These are phyloP conservation scores for Paracoccidioides brasiliensis DNA, from an alignment of 2,329 filamentous ascomycete genomes.

Conservation along the genomic window DNA sequence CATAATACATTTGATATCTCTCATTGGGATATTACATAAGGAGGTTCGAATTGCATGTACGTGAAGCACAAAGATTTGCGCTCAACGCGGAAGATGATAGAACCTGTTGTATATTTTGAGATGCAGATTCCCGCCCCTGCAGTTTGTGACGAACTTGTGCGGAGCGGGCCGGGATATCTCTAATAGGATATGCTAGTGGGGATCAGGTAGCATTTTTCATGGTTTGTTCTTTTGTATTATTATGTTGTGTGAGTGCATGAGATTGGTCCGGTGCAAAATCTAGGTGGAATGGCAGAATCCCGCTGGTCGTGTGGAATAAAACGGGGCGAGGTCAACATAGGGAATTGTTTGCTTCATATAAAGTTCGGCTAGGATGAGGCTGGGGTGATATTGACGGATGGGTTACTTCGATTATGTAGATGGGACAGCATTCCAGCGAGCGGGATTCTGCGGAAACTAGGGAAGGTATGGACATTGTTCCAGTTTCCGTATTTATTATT, in stretches of 20 bases:
- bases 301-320: too few relatives aligned
- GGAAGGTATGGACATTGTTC: too few relatives aligned
- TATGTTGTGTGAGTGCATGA: too few relatives aligned
- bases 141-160: neutral
- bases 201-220: too few relatives aligned
- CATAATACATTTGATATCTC: too few relatives aligned
- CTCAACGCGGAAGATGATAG: too few relatives aligned
- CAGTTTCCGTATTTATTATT: too few relatives aligned
- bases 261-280: too few relatives aligned
- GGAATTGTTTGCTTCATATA: neutral
- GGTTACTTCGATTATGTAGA: neutral
- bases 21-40: neutral
- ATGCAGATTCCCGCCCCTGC: neutral
- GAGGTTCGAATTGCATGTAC: neutral
- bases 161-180: neutral
- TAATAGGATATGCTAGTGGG: neutral
- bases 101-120: neutral
- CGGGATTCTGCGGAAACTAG: neutral
- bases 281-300: too few relatives aligned
- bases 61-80: neutral
- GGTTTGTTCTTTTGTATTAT: too few relatives aligned
- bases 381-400: neutral
- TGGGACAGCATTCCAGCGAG: neutral
- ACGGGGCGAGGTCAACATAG: too few relatives aligned
- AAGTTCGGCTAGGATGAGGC: neutral